Percentiles rank a stretch among this genome's conserved stretches.
phyloP scores from a whole-genome alignment of 345 rosid species.

The Euphorbia pulcherrima region DNA sequence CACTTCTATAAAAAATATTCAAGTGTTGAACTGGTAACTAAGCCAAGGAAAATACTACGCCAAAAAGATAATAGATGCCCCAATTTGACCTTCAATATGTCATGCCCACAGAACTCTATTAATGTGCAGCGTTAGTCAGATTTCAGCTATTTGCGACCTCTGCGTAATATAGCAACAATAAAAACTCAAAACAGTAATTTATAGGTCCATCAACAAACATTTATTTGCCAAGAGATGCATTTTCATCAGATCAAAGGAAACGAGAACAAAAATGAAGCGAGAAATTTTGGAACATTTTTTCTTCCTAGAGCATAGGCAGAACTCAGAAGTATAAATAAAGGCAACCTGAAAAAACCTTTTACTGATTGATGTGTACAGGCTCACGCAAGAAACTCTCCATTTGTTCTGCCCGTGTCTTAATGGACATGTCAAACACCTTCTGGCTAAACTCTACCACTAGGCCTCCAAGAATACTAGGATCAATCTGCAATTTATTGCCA shows the following conservation, averaged over 20 bases:
- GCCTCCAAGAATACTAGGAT: slow-evolving; percentile 90
- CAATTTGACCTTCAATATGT: too few species aligned
- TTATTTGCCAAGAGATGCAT: slow-evolving; percentile 14
- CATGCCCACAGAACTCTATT: not conserved
- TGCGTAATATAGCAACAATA: not conserved
- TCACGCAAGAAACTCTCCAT: slow-evolving; percentile 93
- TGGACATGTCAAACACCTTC: slow-evolving; percentile 96
- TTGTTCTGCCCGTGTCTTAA: slow-evolving; percentile 75
- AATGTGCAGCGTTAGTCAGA: not conserved
- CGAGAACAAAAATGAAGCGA: slow-evolving; percentile 13
- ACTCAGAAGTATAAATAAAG: not conserved
- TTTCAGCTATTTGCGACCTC: slow-evolving; percentile 2
- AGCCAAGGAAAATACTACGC: not conserved
- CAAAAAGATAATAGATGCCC: not conserved
- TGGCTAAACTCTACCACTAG: slow-evolving; percentile 72
- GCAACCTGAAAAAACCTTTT: not conserved
- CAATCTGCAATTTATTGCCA: slow-evolving; percentile 49
- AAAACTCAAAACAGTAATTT: slow-evolving; percentile 11
- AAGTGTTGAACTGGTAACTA: too few species aligned
- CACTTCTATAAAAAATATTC: not conserved
- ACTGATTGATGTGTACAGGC: slow-evolving; percentile 37
- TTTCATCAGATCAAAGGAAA: slow-evolving; percentile 4
- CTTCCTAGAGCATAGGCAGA: not conserved
- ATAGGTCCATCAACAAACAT: slow-evolving; percentile 9
- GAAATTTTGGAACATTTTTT: not conserved